These are phyloP conservation scores for Calonectria fujianensis DNA, from an alignment of 2,329 filamentous ascomycete genomes.

Conservation along the genomic window DNA sequence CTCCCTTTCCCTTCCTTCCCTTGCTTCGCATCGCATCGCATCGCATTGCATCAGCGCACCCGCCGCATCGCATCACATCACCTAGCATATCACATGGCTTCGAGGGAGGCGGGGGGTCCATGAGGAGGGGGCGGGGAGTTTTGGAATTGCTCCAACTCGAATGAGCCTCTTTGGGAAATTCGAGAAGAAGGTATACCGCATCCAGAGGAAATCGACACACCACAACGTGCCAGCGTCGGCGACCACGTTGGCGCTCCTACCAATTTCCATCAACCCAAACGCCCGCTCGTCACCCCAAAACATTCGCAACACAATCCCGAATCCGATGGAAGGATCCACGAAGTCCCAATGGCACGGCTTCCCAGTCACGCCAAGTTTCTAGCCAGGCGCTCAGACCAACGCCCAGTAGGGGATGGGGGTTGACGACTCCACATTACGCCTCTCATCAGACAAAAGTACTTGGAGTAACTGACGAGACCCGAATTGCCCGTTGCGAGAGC, in stretches of 20 bases:
- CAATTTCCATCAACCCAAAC: conserved; percentile 24
- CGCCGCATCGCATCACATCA: conserved; percentile 14
- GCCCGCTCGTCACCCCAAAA: conserved; percentile 21
- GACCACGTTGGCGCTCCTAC: conserved; percentile 24
- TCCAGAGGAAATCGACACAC: conserved; percentile 22
- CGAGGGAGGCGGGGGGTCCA: conserved; percentile 1
- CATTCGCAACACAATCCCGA: conserved; percentile 25
- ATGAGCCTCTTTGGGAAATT: conserved; percentile 22
- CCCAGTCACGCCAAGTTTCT: conserved; percentile 27
- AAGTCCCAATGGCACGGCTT: conserved; percentile 23
- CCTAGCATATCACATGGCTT: conserved; percentile 17
- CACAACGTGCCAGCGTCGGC: conserved; percentile 21
- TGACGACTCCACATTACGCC: conserved; percentile 30
- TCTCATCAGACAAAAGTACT: conserved; percentile 43
- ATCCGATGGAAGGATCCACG: conserved; percentile 24
- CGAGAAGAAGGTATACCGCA: conserved; percentile 11
- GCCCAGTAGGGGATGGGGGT: conserved; percentile 12
- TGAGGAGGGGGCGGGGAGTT: conserved; percentile 14
- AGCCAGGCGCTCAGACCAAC: conserved; percentile 24
- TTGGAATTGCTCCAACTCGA: conserved; percentile 23
- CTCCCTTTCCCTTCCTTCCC: neutral
- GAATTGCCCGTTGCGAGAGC: conserved; percentile 33
- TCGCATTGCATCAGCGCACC: conserved; percentile 9
- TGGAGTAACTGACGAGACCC: conserved; percentile 33
- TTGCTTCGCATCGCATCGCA: conserved; percentile 10